A percentile compares a stretch with the other conserved stretches of the same genome.
These are phyloP conservation scores for Psilocybe cyanescens DNA, from an alignment of 768 basidiomycete species.

Conservation along the genomic window DNA sequence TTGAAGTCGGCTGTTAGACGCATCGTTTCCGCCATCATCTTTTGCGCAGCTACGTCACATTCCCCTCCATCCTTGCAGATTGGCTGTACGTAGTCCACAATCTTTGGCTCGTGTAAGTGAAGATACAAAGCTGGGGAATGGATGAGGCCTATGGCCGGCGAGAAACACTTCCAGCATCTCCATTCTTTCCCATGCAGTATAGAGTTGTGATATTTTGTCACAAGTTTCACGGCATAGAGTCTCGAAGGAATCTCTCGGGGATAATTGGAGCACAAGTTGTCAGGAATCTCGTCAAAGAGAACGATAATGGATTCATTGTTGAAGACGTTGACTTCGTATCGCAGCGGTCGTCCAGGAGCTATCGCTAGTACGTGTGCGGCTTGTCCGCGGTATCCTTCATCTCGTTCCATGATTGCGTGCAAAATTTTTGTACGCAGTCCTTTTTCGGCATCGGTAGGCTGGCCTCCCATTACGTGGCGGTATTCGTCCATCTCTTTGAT, in stretches of 20 bases:
- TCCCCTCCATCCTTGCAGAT: constrained; percentile 13
- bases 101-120: constrained; percentile 5
- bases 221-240: constrained; percentile 9
- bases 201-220: constrained; percentile 15
- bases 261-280: constrained; percentile 1
- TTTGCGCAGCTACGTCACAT: constrained; percentile 14
- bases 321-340: constrained; percentile 15
- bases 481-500: constrained; percentile 15
- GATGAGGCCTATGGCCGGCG: constrained; percentile 8
- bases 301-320: constrained; percentile 5
- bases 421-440: constrained; percentile 11
- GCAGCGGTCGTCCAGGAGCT: constrained; percentile 1
- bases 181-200: constrained; percentile 11
- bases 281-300: constrained; percentile 11
- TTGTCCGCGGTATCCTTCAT: neutral
- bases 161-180: constrained; percentile 14
- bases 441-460: constrained; percentile 1
- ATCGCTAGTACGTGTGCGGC: neutral
- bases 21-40: constrained; percentile 17
- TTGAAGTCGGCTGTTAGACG: neutral
- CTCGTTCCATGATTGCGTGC: constrained; percentile 9
- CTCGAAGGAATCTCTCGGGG: constrained; percentile 15
- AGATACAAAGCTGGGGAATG: constrained; percentile 15
- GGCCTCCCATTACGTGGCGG: constrained; percentile 5
- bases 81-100: constrained; percentile 14